Evolutionary conservation across 306 rosid genomes (phyloP).

Genomic region (Carpinus viminea): DNA sequence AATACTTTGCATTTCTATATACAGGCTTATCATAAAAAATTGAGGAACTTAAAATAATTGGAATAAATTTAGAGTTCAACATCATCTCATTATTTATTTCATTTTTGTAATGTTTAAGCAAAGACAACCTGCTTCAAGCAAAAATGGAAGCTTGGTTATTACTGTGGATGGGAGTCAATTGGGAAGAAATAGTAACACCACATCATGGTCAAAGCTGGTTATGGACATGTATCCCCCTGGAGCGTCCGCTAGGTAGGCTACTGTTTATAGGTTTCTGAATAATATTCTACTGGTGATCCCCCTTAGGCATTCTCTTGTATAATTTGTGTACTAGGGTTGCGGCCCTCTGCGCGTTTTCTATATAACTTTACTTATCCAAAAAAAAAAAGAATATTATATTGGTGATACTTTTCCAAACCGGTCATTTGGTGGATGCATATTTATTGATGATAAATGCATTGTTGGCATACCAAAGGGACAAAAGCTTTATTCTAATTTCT

Average conservation of each 20-base stretch:
- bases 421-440: background rate
- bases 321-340: too few species aligned
- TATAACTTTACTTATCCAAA: too few species aligned
- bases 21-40: constrained; percentile 13
- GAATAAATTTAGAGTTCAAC: constrained; percentile 27
- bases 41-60: constrained; percentile 14
- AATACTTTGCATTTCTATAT: constrained; percentile 21
- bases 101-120: constrained; percentile 67
- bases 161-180: constrained; percentile 50
- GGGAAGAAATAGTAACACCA: constrained; percentile 41
- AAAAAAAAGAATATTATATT: background rate
- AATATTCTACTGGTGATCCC: background rate
- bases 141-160: constrained; percentile 55
- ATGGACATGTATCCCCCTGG: constrained; percentile 66
- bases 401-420: background rate
- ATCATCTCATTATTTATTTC: constrained; percentile 41
- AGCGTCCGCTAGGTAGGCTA: constrained; percentile 60
- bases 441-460: background rate
- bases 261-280: background rate
- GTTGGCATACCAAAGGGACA: background rate
- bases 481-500: background rate
- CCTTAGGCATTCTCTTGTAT: too few species aligned
- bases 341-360: too few species aligned
- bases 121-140: constrained; percentile 91
- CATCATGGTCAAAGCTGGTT: constrained; percentile 77